Percentiles rank a stretch among this genome's conserved stretches.
Evolutionary conservation across 495 filamentous ascomycete species (phyloP).

Genomic region (Penicillium cosmopolitanum): DNA sequence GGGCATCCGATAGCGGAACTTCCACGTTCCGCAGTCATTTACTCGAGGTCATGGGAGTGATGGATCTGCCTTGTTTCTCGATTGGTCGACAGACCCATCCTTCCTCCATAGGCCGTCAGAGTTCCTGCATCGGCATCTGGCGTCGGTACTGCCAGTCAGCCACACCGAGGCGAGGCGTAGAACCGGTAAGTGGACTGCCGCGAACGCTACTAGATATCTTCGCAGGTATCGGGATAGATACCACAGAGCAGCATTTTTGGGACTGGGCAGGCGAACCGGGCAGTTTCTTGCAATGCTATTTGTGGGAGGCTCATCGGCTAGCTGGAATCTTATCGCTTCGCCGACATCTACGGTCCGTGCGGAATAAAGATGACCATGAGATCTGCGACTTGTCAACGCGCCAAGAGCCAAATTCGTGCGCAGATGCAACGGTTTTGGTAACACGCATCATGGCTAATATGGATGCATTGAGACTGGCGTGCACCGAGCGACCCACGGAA

Average conservation of each 20-base stretch:
- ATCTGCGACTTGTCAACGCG: slow-evolving; percentile 6
- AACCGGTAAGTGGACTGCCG: slow-evolving; percentile 40
- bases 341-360: slow-evolving; percentile 2
- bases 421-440: slow-evolving; percentile 28
- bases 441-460: slow-evolving; percentile 34
- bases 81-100: slow-evolving; percentile 33
- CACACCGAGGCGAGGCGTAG: slow-evolving; percentile 22
- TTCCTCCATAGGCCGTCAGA: slow-evolving; percentile 33
- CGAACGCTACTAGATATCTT: slow-evolving; percentile 37
- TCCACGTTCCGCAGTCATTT: slow-evolving; percentile 33
- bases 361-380: neutral
- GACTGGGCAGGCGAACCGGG: slow-evolving; percentile 38
- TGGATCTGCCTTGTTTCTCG: slow-evolving; percentile 38
- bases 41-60: slow-evolving; percentile 43
- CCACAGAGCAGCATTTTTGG: slow-evolving; percentile 39
- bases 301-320: slow-evolving; percentile 42
- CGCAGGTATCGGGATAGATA: slow-evolving; percentile 30
- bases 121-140: slow-evolving; percentile 36
- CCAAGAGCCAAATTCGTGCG: slow-evolving; percentile 15
- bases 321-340: slow-evolving; percentile 37
- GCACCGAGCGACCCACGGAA: slow-evolving; percentile 21
- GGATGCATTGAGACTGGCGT: slow-evolving; percentile 34
- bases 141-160: slow-evolving; percentile 30
- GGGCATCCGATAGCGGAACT: neutral
- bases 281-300: slow-evolving; percentile 34